Evolutionary conservation across 2,329 filamentous ascomycete species (phyloP).

Genomic region (Ophiobolus disseminans): DNA sequence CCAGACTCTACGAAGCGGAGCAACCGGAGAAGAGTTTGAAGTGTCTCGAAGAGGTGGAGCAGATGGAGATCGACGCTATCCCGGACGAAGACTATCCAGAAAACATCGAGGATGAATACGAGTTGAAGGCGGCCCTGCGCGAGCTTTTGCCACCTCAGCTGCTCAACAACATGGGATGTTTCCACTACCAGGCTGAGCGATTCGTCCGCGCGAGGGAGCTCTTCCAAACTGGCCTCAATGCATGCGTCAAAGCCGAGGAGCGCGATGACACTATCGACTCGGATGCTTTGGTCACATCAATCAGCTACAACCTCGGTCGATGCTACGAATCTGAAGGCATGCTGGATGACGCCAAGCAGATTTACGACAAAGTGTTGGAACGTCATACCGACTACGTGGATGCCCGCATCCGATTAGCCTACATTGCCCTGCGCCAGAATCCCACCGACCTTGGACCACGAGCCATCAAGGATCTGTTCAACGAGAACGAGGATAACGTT

Average conservation of each 20-base stretch:
- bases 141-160: conserved; percentile 86
- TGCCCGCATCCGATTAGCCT: conserved; percentile 85
- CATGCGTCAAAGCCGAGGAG: conserved; percentile 81
- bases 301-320: conserved; percentile 94
- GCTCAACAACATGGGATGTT: conserved; percentile 97
- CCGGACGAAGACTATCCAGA: conserved; percentile 73
- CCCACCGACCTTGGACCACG: conserved; percentile 87
- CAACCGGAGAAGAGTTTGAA: conserved; percentile 89
- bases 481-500: conserved; percentile 81
- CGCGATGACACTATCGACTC: conserved; percentile 79
- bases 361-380: conserved; percentile 84
- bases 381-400: conserved; percentile 93
- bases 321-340: conserved; percentile 89
- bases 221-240: conserved; percentile 90
- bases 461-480: conserved; percentile 82
- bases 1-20: conserved; percentile 85
- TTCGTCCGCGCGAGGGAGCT: conserved; percentile 80
- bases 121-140: conserved; percentile 68
- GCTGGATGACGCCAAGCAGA: conserved; percentile 81
- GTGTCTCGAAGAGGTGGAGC: conserved; percentile 89
- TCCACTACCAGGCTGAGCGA: conserved; percentile 88
- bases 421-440: conserved; percentile 82
- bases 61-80: conserved; percentile 83
- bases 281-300: conserved; percentile 91
- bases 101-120: conserved; percentile 50